These are phyloP conservation scores for Xylaria palmicola DNA, from an alignment of 495 filamentous ascomycete species.

Conservation along the genomic window DNA sequence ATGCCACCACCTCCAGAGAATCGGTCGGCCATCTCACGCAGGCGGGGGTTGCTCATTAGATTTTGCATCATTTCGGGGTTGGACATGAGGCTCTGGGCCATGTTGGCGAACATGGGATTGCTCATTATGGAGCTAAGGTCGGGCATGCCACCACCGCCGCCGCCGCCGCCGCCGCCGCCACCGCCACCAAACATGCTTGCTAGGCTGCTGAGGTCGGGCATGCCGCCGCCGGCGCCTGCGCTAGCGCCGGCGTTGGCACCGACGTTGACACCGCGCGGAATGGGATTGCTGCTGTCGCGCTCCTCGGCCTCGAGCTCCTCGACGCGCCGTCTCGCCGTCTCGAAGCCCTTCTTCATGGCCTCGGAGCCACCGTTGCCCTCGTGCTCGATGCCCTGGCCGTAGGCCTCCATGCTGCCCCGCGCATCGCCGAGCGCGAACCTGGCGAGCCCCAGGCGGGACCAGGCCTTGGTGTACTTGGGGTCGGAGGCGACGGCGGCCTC, in stretches of 20 bases:
- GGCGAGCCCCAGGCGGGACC: conserved; percentile 87
- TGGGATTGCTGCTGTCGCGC: conserved; percentile 30
- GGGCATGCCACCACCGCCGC: conserved; percentile 78
- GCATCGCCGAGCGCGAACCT: conserved; percentile 87
- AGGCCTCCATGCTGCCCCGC: conserved; percentile 90
- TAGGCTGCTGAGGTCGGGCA: conserved; percentile 21
- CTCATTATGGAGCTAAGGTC: conserved; percentile 84
- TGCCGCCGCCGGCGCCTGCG: conserved; percentile 52
- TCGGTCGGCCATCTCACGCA: conserved; percentile 76
- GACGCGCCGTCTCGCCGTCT: conserved; percentile 82
- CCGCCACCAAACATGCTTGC: conserved; percentile 33
- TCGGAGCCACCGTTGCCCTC: conserved; percentile 87
- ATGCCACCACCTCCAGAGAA: conserved; percentile 71
- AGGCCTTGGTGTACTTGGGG: conserved; percentile 93
- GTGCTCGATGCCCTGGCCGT: conserved; percentile 85
- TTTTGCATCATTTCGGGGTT: conserved; percentile 88
- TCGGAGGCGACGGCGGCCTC: conserved; percentile 83
- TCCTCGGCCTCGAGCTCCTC: conserved; percentile 64
- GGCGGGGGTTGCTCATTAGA: conserved; percentile 88
- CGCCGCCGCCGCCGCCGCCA: conserved; percentile 51
- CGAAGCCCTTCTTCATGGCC: conserved; percentile 90
- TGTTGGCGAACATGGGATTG: conserved; percentile 95
- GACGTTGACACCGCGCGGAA: conserved; percentile 53
- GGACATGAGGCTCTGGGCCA: conserved; percentile 95
- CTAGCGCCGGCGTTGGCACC: conserved; percentile 57